Evolutionary conservation across 257 asterid species (phyloP).

Genomic region (Euphrasia confusa): DNA sequence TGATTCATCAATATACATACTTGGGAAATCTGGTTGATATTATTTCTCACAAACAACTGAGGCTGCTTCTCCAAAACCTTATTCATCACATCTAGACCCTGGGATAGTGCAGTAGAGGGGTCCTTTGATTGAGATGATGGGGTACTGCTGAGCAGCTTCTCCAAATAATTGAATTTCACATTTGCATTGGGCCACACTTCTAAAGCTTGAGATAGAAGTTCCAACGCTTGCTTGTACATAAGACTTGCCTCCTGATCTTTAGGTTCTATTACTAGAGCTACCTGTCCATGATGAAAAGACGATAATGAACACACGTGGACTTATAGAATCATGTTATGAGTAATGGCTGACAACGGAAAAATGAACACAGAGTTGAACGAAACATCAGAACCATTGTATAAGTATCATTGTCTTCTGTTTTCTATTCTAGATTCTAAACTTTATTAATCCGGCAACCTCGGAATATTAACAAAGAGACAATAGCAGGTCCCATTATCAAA

Average conservation of each 20-base stretch:
- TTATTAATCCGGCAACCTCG: background rate
- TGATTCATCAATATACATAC: slow-evolving; percentile 38
- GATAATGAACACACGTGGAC: background rate
- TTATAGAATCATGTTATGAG: slow-evolving; percentile 12
- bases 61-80: slow-evolving; percentile 97
- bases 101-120: slow-evolving; percentile 96
- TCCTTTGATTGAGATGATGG: slow-evolving; percentile 99
- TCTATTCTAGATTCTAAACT: slow-evolving; percentile 7
- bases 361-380: background rate
- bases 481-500: slow-evolving; percentile 8
- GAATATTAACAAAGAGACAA: slow-evolving; percentile 17
- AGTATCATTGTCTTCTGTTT: slow-evolving; percentile 5
- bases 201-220: slow-evolving; percentile 91
- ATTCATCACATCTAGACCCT: slow-evolving; percentile 99
- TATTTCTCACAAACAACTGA: slow-evolving; percentile 90
- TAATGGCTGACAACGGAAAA: slow-evolving; percentile 20
- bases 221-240: slow-evolving; percentile 97
- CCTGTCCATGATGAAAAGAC: slow-evolving; percentile 38
- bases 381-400: slow-evolving; percentile 1
- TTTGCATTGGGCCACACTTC: slow-evolving; percentile 99
- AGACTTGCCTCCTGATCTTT: slow-evolving; percentile 97
- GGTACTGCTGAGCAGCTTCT: slow-evolving; percentile 88
- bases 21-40: slow-evolving; percentile 85
- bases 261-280: slow-evolving; percentile 94
- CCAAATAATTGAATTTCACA: slow-evolving; percentile 95